Conservation (phyloP, 805 yeast species). For the Candida dajiaensis region DNA sequence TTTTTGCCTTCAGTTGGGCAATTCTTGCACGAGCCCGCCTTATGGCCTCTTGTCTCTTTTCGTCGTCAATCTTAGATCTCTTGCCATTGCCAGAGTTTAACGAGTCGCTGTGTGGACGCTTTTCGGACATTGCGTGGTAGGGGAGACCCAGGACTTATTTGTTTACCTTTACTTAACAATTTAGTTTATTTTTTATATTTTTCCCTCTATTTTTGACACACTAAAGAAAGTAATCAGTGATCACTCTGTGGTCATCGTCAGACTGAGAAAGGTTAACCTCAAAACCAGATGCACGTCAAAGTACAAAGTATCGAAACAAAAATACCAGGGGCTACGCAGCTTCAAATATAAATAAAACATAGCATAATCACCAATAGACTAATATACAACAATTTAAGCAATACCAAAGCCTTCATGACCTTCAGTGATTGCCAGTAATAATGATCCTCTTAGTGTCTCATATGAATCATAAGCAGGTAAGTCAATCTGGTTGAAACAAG, state of each 20-base stretch:
- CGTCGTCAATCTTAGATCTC: not conserved
- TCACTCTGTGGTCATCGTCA: too few relatives aligned
- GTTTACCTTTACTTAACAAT: too few relatives aligned
- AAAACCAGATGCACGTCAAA: too few relatives aligned
- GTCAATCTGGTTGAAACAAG: slow-evolving; percentile 94
- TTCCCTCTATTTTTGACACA: too few relatives aligned
- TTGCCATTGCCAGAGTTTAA: slow-evolving; percentile 2
- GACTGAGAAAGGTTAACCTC: too few relatives aligned
- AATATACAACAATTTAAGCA: slow-evolving; percentile 34
- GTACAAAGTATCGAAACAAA: too few relatives aligned
- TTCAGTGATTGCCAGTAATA: slow-evolving; percentile 83
- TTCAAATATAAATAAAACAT: not conserved
- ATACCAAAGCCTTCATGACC: slow-evolving; percentile 96
- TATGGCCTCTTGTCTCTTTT: slow-evolving; percentile 3
- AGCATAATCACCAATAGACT: not conserved
- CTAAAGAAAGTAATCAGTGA: too few relatives aligned
- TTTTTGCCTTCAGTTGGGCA: slow-evolving; percentile 7
- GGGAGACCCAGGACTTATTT: too few relatives aligned
- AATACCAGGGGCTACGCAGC: too few relatives aligned
- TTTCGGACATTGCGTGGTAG: not conserved
- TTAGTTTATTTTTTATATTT: too few relatives aligned
- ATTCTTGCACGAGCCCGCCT: slow-evolving; percentile 10
- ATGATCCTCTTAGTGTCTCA: slow-evolving; percentile 74
- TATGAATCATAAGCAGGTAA: slow-evolving; percentile 90
- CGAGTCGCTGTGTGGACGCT: slow-evolving; percentile 6